Percentiles rank a stretch among this genome's conserved stretches.
Evolutionary conservation across 2,329 filamentous ascomycete species (phyloP).

Genomic region (Stachybotrys chartarum): DNA sequence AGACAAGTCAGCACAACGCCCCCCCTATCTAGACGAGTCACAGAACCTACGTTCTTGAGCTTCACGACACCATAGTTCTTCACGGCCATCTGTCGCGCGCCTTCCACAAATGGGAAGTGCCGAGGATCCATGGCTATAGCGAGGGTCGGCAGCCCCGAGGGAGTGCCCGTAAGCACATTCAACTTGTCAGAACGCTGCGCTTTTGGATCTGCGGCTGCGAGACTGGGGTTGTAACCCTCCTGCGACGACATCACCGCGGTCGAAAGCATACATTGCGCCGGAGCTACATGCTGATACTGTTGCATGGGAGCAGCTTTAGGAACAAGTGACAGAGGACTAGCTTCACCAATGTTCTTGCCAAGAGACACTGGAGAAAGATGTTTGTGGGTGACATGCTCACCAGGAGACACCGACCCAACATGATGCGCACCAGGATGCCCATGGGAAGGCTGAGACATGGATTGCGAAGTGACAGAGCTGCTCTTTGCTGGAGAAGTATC

Average conservation of each 20-base stretch:
- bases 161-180: conserved; percentile 24
- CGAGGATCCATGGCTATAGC: conserved; percentile 25
- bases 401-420: background rate
- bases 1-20: background rate
- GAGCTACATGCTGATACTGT: background rate
- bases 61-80: conserved; percentile 37
- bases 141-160: conserved; percentile 24
- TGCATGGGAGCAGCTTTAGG: background rate
- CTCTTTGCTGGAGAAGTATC: background rate
- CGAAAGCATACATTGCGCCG: background rate
- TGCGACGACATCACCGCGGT: conserved; percentile 1
- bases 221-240: conserved; percentile 4
- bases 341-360: background rate
- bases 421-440: background rate
- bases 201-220: conserved; percentile 8
- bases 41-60: conserved; percentile 39
- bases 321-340: background rate
- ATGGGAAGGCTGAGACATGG: background rate
- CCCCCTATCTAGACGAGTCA: conserved; percentile 1
- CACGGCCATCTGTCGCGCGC: conserved; percentile 19
- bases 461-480: background rate
- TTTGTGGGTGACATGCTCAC: background rate
- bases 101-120: conserved; percentile 41
- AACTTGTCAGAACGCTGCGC: conserved; percentile 28
- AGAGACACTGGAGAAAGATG: background rate